Evolutionary conservation across 2,329 filamentous ascomycete species (phyloP).

Genomic region (Apiospora marii): DNA sequence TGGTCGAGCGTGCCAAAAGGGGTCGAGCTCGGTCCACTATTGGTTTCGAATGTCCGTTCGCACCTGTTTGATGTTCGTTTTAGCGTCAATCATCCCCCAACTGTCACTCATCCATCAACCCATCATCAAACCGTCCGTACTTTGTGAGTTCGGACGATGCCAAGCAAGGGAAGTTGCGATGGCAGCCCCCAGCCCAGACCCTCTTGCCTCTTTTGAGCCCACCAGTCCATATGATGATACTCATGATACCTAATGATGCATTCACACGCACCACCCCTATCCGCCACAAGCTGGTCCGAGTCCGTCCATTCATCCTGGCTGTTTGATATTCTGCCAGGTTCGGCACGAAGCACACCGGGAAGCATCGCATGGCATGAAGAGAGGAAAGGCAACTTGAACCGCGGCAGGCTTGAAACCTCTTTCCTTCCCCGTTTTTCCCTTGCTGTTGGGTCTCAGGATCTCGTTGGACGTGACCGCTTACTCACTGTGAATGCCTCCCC

Average conservation of each 20-base stretch:
- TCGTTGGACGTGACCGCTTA: not conserved
- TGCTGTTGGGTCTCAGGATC: slow-evolving; percentile 1
- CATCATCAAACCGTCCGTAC: not conserved
- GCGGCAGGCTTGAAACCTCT: slow-evolving; percentile 14
- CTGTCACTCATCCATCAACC: not conserved
- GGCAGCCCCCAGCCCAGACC: not conserved
- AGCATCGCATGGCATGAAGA: not conserved
- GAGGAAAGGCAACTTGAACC: not conserved
- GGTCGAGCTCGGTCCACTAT: slow-evolving; percentile 26
- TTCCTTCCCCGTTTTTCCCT: not conserved
- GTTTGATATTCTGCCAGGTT: slow-evolving; percentile 16
- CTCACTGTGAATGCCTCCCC: not conserved
- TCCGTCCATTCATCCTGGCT: not conserved
- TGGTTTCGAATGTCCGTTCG: slow-evolving; percentile 35
- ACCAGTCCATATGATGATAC: too few relatives aligned
- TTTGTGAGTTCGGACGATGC: not conserved
- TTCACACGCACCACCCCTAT: not conserved
- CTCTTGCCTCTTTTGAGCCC: not conserved
- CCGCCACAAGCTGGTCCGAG: not conserved
- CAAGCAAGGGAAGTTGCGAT: not conserved
- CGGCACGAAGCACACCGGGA: slow-evolving; percentile 9
- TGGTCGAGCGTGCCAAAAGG: not conserved
- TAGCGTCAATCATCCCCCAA: slow-evolving; percentile 26
- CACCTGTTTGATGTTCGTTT: slow-evolving; percentile 32
- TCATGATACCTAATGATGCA: not conserved